Evolutionary conservation across 2,329 filamentous ascomycete genomes (phyloP).

Genomic region (Xenoacremonium recifei): DNA sequence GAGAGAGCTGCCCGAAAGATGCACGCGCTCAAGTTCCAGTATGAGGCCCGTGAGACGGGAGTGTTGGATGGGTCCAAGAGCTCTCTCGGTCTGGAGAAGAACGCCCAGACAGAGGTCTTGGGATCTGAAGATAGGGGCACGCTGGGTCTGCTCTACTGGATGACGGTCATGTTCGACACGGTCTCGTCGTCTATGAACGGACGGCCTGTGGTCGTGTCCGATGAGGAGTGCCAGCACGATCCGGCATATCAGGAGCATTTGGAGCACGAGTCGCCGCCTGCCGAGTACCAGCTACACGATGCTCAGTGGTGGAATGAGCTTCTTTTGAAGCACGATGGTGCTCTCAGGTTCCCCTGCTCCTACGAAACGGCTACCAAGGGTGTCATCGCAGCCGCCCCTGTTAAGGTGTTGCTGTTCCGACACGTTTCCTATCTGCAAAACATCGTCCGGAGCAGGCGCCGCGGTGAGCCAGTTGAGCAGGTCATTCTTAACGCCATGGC

Average conservation of each 20-base stretch:
- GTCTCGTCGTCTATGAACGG: constrained; percentile 53
- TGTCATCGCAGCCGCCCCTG: constrained; percentile 52
- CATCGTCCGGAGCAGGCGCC: constrained; percentile 40
- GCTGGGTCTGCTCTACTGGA: constrained; percentile 57
- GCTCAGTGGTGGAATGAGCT: constrained; percentile 33
- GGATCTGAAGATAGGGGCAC: constrained; percentile 40
- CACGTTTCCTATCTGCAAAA: constrained; percentile 56
- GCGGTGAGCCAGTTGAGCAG: constrained; percentile 42
- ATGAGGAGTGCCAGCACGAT: constrained; percentile 40
- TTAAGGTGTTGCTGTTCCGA: constrained; percentile 59
- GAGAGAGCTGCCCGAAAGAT: constrained; percentile 40
- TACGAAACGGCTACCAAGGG: constrained; percentile 49
- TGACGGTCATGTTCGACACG: constrained; percentile 60
- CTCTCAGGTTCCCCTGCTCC: constrained; percentile 51
- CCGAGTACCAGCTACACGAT: constrained; percentile 19
- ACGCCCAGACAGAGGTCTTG: constrained; percentile 17
- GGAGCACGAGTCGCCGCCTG: constrained; percentile 16
- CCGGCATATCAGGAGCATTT: constrained; percentile 22
- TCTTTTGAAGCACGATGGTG: constrained; percentile 31
- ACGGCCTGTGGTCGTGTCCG: constrained; percentile 33
- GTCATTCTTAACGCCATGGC: constrained; percentile 45
- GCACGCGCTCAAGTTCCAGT: constrained; percentile 34
- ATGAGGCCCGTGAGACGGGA: constrained; percentile 28
- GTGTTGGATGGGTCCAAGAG: constrained; percentile 24
- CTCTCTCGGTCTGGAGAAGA: constrained; percentile 22